A percentile compares a stretch with the other conserved stretches of the same genome.
phyloP scores from a whole-genome alignment of 1,284 basidiomycete genomes.

The Gomphus sp. region DNA sequence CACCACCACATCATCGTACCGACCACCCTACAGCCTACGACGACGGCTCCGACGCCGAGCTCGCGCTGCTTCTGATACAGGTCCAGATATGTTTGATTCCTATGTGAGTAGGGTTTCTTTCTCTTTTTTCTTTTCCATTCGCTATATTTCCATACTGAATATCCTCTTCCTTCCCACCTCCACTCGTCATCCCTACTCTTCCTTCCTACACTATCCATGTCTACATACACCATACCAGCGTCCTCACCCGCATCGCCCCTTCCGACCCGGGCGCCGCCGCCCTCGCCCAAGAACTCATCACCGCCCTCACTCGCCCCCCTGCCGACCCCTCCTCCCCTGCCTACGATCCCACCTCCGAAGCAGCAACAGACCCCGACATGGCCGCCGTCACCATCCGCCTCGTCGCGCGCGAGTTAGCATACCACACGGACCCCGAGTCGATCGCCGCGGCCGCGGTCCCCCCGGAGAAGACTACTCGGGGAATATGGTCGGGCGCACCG shows the following conservation, averaged over 20 bases:
- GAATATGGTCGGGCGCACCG: not conserved
- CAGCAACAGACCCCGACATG: not conserved
- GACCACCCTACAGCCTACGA: too few species aligned
- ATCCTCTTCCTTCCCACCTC: too few species aligned
- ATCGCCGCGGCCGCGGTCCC: not conserved
- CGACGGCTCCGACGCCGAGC: too few species aligned
- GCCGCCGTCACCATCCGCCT: not conserved
- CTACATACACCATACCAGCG: too few species aligned
- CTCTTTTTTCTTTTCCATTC: too few species aligned
- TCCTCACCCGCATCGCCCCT: not conserved
- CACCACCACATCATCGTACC: too few species aligned
- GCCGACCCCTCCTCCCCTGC: not conserved
- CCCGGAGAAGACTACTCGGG: not conserved
- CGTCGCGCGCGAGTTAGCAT: not conserved
- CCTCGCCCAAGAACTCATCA: not conserved
- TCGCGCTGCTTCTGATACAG: too few species aligned
- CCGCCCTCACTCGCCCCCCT: not conserved
- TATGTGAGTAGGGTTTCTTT: too few species aligned
- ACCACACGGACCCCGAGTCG: not conserved
- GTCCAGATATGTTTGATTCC: too few species aligned
- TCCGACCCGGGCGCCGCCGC: not conserved
- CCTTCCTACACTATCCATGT: too few species aligned
- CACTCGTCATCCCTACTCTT: too few species aligned
- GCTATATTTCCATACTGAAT: too few species aligned
- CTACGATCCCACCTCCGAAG: not conserved